Evolutionary conservation across 257 asterid species (phyloP), one percentile per base, ranked within the genome.

Genomic region (Dorcoceras hygrometricum): DNA sequence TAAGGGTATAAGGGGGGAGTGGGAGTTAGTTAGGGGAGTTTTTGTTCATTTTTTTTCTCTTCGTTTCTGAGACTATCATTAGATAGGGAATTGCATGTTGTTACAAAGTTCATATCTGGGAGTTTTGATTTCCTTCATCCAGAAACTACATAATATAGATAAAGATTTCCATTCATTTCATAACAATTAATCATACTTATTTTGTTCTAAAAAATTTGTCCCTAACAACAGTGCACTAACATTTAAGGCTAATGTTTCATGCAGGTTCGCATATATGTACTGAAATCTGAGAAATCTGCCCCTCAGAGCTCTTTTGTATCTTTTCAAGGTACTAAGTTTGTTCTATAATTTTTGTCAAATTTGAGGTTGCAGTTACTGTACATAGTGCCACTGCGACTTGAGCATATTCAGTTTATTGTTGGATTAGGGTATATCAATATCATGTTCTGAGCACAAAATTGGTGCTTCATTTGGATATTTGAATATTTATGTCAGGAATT

Each of bases 181-280:
- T n/a, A n/a, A n/a, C n/a, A n/a, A n/a, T n/a, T n/a, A n/a, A n/a
- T n/a, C n/a, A n/a, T n/a, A n/a, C n/a, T n/a, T n/a, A n/a, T n/a
- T n/a, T n/a, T n/a, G n/a, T n/a, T n/a, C n/a, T n/a, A n/a, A n/a
- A n/a, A n/a, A n/a, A n/a, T n/a, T n/a, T n/a, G n/a, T n/a, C n/a
- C n/a, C n/a, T n/a, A n/a, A n/a, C n/a, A n/a, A n/a, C n/a, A 58
- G 53, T 66, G 50, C n/a, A 5, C 57, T 57, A 60, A 23, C 59
- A 51, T 66, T 62, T 31, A 72, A 73, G 34, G 67, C 23, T 58
- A 27, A 27, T 43, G 18, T 65, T 65, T 63, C 64, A 24, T 74
- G 84, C 91, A 93, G 98, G 84, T 90, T 65, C 91, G 97, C 19
- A 78, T 93, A 62, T 83, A 80, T 68, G 81, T 81, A 62, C 77